Conservation (phyloP, 305 asterid species). For the Plantago coronopus region DNA sequence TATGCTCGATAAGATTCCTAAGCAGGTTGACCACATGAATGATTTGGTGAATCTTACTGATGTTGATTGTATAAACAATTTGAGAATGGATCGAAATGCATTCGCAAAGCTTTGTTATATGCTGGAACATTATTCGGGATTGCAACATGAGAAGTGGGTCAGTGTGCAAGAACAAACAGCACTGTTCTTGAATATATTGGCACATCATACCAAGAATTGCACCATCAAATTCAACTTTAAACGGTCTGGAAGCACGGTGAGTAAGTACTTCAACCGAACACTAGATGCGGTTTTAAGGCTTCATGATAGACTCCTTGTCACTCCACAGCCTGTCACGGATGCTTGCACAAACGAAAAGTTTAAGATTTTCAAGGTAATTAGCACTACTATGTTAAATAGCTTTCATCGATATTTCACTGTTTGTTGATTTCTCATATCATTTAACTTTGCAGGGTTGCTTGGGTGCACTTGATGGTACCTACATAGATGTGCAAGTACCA, state of each 20-base stretch:
- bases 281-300: no score
- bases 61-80: conserved; percentile 1
- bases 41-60: not conserved
- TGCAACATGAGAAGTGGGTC: not conserved
- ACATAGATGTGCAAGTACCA: no score
- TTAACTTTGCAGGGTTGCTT: no score
- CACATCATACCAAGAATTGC: not conserved
- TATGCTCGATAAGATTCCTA: not conserved
- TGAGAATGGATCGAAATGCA: not conserved
- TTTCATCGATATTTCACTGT: no score
- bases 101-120: not conserved
- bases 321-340: no score
- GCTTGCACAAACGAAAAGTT: no score
- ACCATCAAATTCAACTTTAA: not conserved
- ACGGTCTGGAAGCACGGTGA: not conserved
- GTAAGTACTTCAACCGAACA: no score
- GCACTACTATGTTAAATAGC: no score
- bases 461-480: no score
- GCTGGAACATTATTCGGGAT: not conserved
- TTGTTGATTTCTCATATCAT: no score
- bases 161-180: not conserved
- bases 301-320: no score
- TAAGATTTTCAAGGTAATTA: no score
- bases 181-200: not conserved
- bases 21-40: not conserved